Base-by-base conservation (phyloP, 306 rosid species). In the Rosa rugosa region DNA sequence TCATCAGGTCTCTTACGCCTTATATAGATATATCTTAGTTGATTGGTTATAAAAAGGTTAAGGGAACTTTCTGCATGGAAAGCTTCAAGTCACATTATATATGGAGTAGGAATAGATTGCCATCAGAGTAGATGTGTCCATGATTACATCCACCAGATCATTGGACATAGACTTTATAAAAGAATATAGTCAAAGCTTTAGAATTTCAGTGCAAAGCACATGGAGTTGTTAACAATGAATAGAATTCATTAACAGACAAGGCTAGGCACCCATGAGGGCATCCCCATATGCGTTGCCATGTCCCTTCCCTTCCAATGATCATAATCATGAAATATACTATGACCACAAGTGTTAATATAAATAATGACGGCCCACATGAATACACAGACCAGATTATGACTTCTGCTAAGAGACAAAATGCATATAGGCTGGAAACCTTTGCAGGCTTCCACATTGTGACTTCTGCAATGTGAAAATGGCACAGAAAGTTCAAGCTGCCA, bases 401-500 rank as follows among this genome's bases (percentile, higher is more conserved):
- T 75, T 23, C 54, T 22, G 53, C 69, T 57, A 47, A 51, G 80
- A 70, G 80, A 75, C 77, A 69, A 51, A 75, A 73, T 22, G 49
- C 12, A 23, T 56, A 40, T 25, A 56, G 71, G 78, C 83, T 83
- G 84, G 84, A 71, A 84, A 84, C 72, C 60, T 84, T 54, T 34
- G 74, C 53, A 65, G 69, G 42, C 22, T 71, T 71, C 65, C 49
- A 51, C 27, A 49, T n/a, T 17, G 18, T 18, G 22, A 59, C 77
- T 69, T 68, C 56, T 59, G 63, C 44, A 47, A 14, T 9, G 20
- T 54, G 71, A 34, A 82, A 31, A 23, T 77, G 45, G 22, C 71
- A 73, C 45, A 38, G 54, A 36, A 25, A 74, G 70, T 50, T 56
- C n/a, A 75, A 41, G 77, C 69, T 60, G 70, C 79, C 70, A 75